Evolutionary conservation across 768 basidiomycete species (phyloP).

Genomic region (Rhodosporidiobolus odoratus): DNA sequence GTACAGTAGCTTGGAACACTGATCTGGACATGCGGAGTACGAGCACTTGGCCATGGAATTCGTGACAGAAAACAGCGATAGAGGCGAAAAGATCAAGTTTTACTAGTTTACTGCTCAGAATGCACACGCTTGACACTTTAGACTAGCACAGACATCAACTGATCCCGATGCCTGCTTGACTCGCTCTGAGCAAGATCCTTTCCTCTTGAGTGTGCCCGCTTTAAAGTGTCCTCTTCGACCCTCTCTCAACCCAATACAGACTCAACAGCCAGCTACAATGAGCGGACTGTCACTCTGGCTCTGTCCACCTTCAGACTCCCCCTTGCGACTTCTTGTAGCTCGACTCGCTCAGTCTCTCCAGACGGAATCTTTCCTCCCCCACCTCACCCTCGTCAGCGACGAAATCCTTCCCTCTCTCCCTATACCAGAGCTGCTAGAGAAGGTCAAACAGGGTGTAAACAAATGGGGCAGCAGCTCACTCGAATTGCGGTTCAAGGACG

Average conservation of each 20-base stretch:
- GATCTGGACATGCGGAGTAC: too few relatives aligned
- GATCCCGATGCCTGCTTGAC: too few relatives aligned
- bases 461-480: background rate
- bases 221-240: background rate
- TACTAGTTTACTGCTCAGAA: too few relatives aligned
- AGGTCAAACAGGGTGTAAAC: background rate
- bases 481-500: slow-evolving; percentile 3
- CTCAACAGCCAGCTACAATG: background rate
- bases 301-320: background rate
- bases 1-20: too few relatives aligned
- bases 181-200: too few relatives aligned
- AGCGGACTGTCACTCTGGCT: slow-evolving; percentile 13
- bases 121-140: too few relatives aligned
- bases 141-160: too few relatives aligned
- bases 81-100: too few relatives aligned
- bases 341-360: background rate
- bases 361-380: background rate
- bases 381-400: slow-evolving; percentile 14
- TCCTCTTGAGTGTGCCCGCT: too few relatives aligned
- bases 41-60: too few relatives aligned
- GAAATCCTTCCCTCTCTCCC: background rate
- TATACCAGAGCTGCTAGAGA: background rate
- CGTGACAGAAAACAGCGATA: too few relatives aligned
- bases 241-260: background rate
- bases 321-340: background rate